phyloP scores from a whole-genome alignment of 2,329 filamentous ascomycete species.

The Madurella fahalii region DNA sequence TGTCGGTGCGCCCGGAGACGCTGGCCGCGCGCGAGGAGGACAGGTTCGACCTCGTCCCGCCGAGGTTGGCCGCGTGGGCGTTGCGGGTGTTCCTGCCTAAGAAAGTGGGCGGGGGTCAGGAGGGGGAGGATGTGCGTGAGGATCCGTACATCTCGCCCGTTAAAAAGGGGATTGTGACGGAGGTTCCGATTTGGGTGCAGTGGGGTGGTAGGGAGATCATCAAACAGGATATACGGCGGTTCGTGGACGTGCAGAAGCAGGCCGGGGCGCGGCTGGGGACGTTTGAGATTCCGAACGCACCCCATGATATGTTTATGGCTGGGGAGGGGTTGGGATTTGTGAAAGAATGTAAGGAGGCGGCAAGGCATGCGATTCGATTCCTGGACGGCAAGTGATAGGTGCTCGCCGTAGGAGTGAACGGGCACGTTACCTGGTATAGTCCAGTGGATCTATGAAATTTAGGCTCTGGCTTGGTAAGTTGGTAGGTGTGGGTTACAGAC shows the following conservation, averaged over 20 bases:
- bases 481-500: too few species aligned
- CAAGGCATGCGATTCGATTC: too few species aligned
- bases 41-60: not conserved
- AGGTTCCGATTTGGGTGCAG: constrained; percentile 1
- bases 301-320: not conserved
- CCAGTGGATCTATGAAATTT: too few species aligned
- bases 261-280: not conserved
- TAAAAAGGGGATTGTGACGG: not conserved
- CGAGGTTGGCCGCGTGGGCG: not conserved
- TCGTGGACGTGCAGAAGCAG: not conserved
- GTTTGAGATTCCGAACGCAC: not conserved
- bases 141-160: not conserved
- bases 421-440: too few species aligned
- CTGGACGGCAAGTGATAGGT: too few species aligned
- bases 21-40: not conserved
- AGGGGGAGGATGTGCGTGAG: not conserved
- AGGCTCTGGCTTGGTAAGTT: too few species aligned
- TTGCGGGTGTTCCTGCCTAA: not conserved
- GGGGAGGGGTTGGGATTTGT: not conserved
- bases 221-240: not conserved
- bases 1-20: not conserved
- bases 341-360: not conserved
- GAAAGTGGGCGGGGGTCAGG: not conserved
- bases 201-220: not conserved
- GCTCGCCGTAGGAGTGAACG: too few species aligned